Conservation (phyloP, 2,329 filamentous ascomycete genomes). For the Penicillium sclerotigenum region DNA sequence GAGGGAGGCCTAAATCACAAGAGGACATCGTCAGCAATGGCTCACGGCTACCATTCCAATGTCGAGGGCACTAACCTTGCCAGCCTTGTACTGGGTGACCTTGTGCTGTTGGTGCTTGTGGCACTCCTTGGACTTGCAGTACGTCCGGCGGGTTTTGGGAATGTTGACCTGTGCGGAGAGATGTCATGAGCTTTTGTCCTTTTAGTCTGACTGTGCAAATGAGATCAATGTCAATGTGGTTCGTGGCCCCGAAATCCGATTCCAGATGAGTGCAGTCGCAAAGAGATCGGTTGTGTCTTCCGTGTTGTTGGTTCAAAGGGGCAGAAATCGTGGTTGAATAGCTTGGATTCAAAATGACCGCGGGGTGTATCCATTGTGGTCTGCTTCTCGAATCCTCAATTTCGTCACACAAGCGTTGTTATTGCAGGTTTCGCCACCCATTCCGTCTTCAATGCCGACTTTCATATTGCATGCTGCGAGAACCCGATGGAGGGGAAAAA, state of each 20-base stretch:
- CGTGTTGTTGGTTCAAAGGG: background rate
- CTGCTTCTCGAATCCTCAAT: background rate
- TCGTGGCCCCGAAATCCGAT: slow-evolving; percentile 9
- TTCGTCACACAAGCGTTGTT: background rate
- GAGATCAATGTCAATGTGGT: slow-evolving; percentile 7
- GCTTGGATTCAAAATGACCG: background rate
- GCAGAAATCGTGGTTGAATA: background rate
- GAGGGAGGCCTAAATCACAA: slow-evolving; percentile 66
- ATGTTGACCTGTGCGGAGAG: slow-evolving; percentile 74
- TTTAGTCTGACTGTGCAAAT: background rate
- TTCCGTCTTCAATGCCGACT: background rate
- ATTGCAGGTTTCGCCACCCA: background rate
- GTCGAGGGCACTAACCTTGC: slow-evolving; percentile 62
- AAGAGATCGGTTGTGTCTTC: background rate
- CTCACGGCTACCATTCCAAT: slow-evolving; percentile 15
- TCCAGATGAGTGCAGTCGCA: slow-evolving; percentile 7
- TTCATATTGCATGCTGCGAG: background rate
- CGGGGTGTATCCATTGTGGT: background rate
- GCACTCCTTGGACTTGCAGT: slow-evolving; percentile 96
- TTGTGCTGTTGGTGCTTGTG: slow-evolving; percentile 89
- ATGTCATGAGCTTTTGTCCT: slow-evolving; percentile 26
- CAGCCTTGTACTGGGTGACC: slow-evolving; percentile 95
- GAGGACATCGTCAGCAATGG: slow-evolving; percentile 27
- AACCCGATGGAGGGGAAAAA: slow-evolving; percentile 1
- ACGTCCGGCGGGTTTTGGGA: slow-evolving; percentile 95